Evolutionary conservation across 1,139 yeast species (phyloP), one percentile per base, ranked within the genome.

Genomic region (Yamadazyma conglobata): DNA sequence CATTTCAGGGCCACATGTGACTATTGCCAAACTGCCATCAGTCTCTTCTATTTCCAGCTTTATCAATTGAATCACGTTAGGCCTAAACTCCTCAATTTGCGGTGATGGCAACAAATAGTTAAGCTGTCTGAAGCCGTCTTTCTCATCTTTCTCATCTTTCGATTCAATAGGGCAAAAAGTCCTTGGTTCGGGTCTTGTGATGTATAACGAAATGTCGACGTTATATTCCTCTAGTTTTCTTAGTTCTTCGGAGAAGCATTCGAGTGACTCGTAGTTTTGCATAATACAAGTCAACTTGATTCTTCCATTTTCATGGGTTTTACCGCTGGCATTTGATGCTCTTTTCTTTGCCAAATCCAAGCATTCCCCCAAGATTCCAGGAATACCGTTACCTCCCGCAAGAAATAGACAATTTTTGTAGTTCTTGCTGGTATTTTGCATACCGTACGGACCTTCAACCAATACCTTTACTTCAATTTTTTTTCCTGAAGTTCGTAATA

Each of bases 171-270:
- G 6, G 13, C 5, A 10, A 10, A 6, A 62, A 80, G 83, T 31
- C 54, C 38, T 42, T 52, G 60, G 52, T 22, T 25, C 11, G 5
- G 54, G 54, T 26, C 38, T 39, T 6, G 54, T 51, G 5, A 49
- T 37, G 26, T 36, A 48, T 18, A 51, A 33, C 2, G 48, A 46
- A 8, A 50, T 40, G 12, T 51, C 58, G 25, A 63, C 52, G 10
- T 40, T 34, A 72, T 46, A n/a, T 44, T 46, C 19, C 44, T 39
- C 22, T 75, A 51, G 24, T 48, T 46, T 28, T 44, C 21, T 28
- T 68, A 54, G 50, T 43, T 76, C 78, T 13, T 63, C 59, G 28
- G 47, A 49, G 47, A 74, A 73, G 76, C 77, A 72, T 3, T 49
- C 44, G 22, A 74, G 43, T 2, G 69, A 51, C 19, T 53, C 54